A percentile compares a stretch with the other conserved stretches of the same genome.
Evolutionary conservation across 345 rosid species (phyloP).

Genomic region (Eucalyptus pumila): DNA sequence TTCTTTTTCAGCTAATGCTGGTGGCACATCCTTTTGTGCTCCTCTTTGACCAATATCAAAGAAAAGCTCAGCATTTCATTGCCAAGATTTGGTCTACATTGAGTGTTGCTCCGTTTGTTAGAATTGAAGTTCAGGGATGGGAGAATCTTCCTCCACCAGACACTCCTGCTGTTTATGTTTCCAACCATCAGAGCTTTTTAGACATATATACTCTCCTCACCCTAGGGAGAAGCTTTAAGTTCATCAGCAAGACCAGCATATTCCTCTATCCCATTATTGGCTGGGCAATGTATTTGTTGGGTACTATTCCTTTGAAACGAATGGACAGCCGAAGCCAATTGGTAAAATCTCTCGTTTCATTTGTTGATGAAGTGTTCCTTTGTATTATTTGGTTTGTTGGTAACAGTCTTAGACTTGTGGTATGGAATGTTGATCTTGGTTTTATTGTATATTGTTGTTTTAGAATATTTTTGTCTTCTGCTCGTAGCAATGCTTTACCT

Average conservation of each 20-base stretch:
- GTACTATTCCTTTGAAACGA: constrained; percentile 76
- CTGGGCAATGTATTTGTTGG: constrained; percentile 93
- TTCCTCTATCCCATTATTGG: constrained; percentile 74
- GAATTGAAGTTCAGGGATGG: constrained; percentile 49
- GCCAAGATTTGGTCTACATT: constrained; percentile 71
- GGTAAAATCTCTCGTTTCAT: constrained; percentile 19
- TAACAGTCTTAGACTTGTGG: not conserved
- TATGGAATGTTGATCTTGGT: not conserved
- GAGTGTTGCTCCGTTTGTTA: constrained; percentile 45
- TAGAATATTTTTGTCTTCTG: not conserved
- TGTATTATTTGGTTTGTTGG: not conserved
- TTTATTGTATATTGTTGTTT: not conserved
- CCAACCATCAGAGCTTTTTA: constrained; percentile 92
- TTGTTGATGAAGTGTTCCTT: not conserved
- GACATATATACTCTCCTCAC: constrained; percentile 85
- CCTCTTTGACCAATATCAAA: constrained; percentile 49
- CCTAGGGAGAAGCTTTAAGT: constrained; percentile 74
- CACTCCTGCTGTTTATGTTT: constrained; percentile 75
- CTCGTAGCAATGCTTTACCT: not conserved
- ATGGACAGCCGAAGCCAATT: constrained; percentile 88
- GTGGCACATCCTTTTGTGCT: constrained; percentile 72
- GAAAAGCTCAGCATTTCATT: constrained; percentile 60
- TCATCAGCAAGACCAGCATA: constrained; percentile 80
- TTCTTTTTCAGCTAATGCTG: constrained; percentile 54
- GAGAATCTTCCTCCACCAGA: constrained; percentile 73